phyloP scores from a whole-genome alignment of 352 stramenopile species.

The Phytophthora syringae region DNA sequence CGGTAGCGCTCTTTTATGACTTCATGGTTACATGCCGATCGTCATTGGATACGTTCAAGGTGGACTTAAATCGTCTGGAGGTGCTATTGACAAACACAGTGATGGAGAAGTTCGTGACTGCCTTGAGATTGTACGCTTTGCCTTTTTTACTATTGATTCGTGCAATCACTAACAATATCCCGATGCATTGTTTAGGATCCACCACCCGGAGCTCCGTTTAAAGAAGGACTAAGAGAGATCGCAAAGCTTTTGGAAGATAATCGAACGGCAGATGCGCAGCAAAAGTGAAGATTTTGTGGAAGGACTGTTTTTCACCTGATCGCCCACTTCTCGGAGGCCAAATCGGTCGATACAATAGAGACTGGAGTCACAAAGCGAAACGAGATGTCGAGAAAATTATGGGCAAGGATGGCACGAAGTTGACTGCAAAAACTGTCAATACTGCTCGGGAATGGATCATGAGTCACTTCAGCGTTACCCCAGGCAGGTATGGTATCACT shows the following conservation, averaged over 20 bases:
- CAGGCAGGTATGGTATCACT: slow-evolving; percentile 73
- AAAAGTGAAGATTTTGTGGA: slow-evolving; percentile 51
- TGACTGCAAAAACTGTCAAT: slow-evolving; percentile 61
- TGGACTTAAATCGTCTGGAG: slow-evolving; percentile 57
- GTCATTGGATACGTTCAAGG: slow-evolving; percentile 41
- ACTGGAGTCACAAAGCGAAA: slow-evolving; percentile 63
- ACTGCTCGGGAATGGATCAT: slow-evolving; percentile 72
- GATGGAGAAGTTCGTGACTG: slow-evolving; percentile 86
- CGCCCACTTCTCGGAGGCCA: slow-evolving; percentile 53
- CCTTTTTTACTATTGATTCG: neutral
- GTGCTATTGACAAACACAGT: slow-evolving; percentile 65
- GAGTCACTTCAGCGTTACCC: slow-evolving; percentile 74
- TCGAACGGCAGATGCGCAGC: slow-evolving; percentile 35
- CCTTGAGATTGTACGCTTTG: slow-evolving; percentile 63
- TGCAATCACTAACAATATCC: slow-evolving; percentile 16
- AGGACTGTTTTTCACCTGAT: slow-evolving; percentile 70
- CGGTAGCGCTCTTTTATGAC: slow-evolving; percentile 81
- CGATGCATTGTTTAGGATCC: slow-evolving; percentile 52
- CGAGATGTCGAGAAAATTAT: slow-evolving; percentile 79
- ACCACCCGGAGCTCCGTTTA: slow-evolving; percentile 80
- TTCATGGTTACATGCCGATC: slow-evolving; percentile 73
- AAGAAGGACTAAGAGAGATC: slow-evolving; percentile 78
- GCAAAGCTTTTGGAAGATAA: slow-evolving; percentile 68
- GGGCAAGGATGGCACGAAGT: slow-evolving; percentile 61
- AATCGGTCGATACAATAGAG: slow-evolving; percentile 81